These are phyloP conservation scores for Candida railenensis DNA, from an alignment of 805 yeast genomes.

Conservation along the genomic window DNA sequence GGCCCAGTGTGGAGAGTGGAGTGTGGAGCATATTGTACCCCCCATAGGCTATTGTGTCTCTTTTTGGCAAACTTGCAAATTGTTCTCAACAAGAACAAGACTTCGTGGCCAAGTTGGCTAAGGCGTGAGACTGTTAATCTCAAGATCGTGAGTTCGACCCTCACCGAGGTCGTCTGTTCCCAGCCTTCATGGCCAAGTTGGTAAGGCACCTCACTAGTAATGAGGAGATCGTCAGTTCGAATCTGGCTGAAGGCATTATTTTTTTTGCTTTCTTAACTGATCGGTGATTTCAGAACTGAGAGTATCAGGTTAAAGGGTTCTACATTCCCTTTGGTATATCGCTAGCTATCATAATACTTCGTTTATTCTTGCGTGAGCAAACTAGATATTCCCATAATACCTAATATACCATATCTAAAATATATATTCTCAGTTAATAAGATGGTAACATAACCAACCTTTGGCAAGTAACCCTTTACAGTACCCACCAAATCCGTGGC, in stretches of 20 bases:
- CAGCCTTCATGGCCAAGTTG: conserved; percentile 30
- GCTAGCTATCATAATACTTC: too few relatives aligned
- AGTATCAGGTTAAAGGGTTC: too few relatives aligned
- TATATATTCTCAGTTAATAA: conserved; percentile 85
- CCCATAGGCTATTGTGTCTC: too few relatives aligned
- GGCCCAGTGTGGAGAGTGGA: too few relatives aligned
- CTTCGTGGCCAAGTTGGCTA: conserved; percentile 30
- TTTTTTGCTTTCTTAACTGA: conserved; percentile 5
- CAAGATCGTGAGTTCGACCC: conserved; percentile 38
- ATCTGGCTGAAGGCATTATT: conserved; percentile 26
- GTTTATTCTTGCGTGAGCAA: conserved; percentile 40
- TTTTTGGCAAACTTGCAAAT: too few relatives aligned
- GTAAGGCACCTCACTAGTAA: conserved; percentile 37
- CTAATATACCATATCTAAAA: conserved; percentile 76
- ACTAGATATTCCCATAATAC: conserved; percentile 68
- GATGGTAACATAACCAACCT: conserved; percentile 87
- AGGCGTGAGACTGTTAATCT: conserved; percentile 38
- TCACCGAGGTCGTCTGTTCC: conserved; percentile 30
- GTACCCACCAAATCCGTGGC: conserved; percentile 81
- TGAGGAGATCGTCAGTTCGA: conserved; percentile 37
- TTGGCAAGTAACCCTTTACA: conserved; percentile 90
- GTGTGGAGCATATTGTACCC: too few relatives aligned
- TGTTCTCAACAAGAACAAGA: conserved; percentile 7
- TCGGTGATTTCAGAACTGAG: too few relatives aligned
- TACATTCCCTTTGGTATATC: too few relatives aligned